These are phyloP conservation scores for Zelonia costaricensis DNA, from an alignment of 208 protist species.

Conservation along the genomic window DNA sequence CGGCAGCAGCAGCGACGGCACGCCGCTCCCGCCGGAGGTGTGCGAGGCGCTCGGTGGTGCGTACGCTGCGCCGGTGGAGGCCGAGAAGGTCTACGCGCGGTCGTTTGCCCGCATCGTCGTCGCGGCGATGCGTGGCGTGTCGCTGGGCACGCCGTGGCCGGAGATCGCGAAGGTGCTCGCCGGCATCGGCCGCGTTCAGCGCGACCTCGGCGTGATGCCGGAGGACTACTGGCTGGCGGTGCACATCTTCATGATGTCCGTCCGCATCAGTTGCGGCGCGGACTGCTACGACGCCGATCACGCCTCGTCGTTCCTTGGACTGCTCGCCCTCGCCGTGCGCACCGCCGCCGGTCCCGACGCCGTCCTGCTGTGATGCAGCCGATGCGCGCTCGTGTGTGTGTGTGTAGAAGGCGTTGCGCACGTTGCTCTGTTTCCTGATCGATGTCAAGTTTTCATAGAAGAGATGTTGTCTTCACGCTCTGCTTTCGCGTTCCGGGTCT, in stretches of 20 bases:
- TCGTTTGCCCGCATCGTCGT: conserved; percentile 83
- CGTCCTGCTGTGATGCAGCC: neutral
- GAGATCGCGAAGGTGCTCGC: conserved; percentile 49
- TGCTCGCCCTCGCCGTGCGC: conserved; percentile 66
- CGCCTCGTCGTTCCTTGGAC: conserved; percentile 65
- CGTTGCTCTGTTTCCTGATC: too few species aligned
- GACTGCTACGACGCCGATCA: conserved; percentile 54
- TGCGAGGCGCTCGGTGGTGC: conserved; percentile 16
- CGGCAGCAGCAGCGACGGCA: neutral
- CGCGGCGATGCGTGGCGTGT: conserved; percentile 54
- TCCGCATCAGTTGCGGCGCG: conserved; percentile 58
- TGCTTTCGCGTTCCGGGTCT: too few species aligned
- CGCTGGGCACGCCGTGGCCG: conserved; percentile 41
- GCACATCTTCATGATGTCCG: conserved; percentile 65
- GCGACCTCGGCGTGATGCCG: conserved; percentile 46
- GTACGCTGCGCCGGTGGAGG: conserved; percentile 15
- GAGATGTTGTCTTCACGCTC: too few species aligned
- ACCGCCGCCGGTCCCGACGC: conserved; percentile 27
- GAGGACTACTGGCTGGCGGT: conserved; percentile 82
- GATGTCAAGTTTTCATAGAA: too few species aligned
- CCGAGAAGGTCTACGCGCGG: conserved; percentile 63
- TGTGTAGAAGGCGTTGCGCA: too few species aligned
- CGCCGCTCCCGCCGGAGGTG: conserved; percentile 20
- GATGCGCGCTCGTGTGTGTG: neutral
- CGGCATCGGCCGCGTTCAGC: conserved; percentile 59